Percentiles rank a stretch among this genome's conserved stretches.
These are phyloP conservation scores for Theileria luwenshuni DNA, from an alignment of 169 alveolate species.

Conservation along the genomic window DNA sequence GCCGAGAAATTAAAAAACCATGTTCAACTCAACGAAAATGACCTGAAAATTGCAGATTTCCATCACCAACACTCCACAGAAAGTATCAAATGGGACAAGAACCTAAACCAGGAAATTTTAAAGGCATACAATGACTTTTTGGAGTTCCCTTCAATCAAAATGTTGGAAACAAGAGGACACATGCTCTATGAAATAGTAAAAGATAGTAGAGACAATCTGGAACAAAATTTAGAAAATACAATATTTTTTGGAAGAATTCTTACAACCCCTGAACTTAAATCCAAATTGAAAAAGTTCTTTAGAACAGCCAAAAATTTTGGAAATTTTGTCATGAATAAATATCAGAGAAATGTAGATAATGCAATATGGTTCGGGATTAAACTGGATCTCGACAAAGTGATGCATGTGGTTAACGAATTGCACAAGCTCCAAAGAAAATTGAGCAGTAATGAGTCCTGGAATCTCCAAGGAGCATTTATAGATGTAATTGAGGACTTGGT, in stretches of 20 bases:
- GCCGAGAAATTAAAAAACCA: conserved; percentile 48
- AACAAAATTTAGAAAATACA: conserved; percentile 71
- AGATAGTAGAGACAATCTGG: conserved; percentile 74
- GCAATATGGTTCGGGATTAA: conserved; percentile 82
- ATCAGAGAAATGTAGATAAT: conserved; percentile 70
- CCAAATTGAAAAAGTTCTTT: conserved; percentile 58
- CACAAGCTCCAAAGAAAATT: conserved; percentile 64
- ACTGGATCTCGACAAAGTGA: conserved; percentile 56
- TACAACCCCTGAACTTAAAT: conserved; percentile 70
- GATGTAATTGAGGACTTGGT: conserved; percentile 63
- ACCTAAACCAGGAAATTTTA: conserved; percentile 63
- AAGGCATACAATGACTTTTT: conserved; percentile 69
- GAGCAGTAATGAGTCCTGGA: conserved; percentile 58
- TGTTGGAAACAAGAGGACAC: conserved; percentile 15
- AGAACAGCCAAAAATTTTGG: conserved; percentile 64
- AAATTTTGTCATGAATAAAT: conserved; percentile 65
- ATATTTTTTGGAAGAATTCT: conserved; percentile 73
- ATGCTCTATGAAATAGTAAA: conserved; percentile 65
- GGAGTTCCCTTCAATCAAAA: conserved; percentile 63
- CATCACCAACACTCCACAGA: conserved; percentile 63
- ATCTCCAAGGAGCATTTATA: conserved; percentile 57
- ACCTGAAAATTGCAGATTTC: conserved; percentile 52
- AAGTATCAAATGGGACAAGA: conserved; percentile 76
- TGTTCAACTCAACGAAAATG: conserved; percentile 55
- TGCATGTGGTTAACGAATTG: conserved; percentile 71